Evolutionary conservation across 768 basidiomycete species (phyloP), one percentile per base, ranked within the genome.

Genomic region (Tulasnella sp.): DNA sequence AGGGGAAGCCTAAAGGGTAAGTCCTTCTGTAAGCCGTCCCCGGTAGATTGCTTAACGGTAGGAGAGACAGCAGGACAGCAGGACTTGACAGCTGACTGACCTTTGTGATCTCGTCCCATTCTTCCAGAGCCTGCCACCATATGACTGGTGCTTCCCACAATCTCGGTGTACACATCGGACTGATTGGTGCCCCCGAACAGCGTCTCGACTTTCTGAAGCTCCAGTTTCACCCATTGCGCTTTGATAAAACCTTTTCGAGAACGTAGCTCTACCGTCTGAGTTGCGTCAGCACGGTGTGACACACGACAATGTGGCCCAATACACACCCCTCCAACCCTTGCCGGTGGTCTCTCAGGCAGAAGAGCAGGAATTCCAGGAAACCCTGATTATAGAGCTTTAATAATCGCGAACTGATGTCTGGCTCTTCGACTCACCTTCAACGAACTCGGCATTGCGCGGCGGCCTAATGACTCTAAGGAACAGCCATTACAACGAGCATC

Each of bases 171-270:
- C 14, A 87, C 87, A 79, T 89, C 90, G 17, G 84, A 82, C 74
- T 83, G 81, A 16, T 88, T n/a, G n/a, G n/a, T 87, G 26, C 88
- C 90, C 26, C 88, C 88, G 1, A 89, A 91, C 62, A 90, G 84
- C 4, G 86, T 89, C 80, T 98, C 95, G 52, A 95, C 87, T 82
- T 95, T 95, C 75, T 92, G 87, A 78, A 97, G 84, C 81, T 96
- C 94, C 73, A 97, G 88, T 75, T 90, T 87, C 29, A 98, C 89
- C 89, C 92, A 96, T 80, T 94, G 92, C 32, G 92, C 92, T 82
- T 94, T 95, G 78, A 92, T 86, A 16, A 90, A 90, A 74, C 87
- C 84, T 1, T 75, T 75, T 0, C 88, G 89, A 5, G 89, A 83
- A 19, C 95, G 88, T 12, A 98, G 86, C 79, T 98, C 95, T 67